Evolutionary conservation across 2,329 filamentous ascomycete genomes (phyloP).

Genomic region (Phymatotrichopsis omnivora): DNA sequence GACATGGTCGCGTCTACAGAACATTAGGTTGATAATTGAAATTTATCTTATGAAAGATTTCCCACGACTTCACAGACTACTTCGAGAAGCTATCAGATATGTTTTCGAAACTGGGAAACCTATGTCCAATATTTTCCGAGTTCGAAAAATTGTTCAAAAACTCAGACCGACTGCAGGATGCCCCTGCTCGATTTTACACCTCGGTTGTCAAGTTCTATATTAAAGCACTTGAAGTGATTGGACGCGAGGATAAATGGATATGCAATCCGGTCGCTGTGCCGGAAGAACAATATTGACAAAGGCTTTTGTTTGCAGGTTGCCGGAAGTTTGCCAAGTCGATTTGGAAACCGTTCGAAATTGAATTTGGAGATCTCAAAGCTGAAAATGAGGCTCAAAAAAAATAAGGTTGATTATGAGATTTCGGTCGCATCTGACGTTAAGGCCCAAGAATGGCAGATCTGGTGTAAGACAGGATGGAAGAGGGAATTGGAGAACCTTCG

Average conservation of each 20-base stretch:
- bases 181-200: constrained; percentile 23
- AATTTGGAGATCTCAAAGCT: constrained; percentile 22
- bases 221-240: constrained; percentile 21
- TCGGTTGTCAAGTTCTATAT: constrained; percentile 25
- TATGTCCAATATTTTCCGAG: constrained; percentile 34
- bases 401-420: constrained; percentile 14
- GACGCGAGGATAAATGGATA: constrained; percentile 21
- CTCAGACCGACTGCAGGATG: constrained; percentile 22
- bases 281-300: not conserved
- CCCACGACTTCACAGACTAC: constrained; percentile 36
- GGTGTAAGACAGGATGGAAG: constrained; percentile 3
- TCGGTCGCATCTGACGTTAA: constrained; percentile 19
- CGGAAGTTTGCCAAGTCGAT: constrained; percentile 19
- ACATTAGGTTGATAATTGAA: constrained; percentile 1
- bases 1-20: not conserved
- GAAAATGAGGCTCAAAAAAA: constrained; percentile 17
- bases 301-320: constrained; percentile 11
- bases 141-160: constrained; percentile 23
- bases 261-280: too few relatives aligned
- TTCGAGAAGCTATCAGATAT: constrained; percentile 37
- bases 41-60: constrained; percentile 28
- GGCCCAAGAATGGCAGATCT: constrained; percentile 11
- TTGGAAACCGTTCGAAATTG: constrained; percentile 23
- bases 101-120: constrained; percentile 34
- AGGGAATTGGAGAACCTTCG: constrained; percentile 3